A percentile compares a stretch with the other conserved stretches of the same genome.
These are phyloP conservation scores for Coniochaeta pulveracea DNA, from an alignment of 2,329 filamentous ascomycete species.

Conservation along the genomic window DNA sequence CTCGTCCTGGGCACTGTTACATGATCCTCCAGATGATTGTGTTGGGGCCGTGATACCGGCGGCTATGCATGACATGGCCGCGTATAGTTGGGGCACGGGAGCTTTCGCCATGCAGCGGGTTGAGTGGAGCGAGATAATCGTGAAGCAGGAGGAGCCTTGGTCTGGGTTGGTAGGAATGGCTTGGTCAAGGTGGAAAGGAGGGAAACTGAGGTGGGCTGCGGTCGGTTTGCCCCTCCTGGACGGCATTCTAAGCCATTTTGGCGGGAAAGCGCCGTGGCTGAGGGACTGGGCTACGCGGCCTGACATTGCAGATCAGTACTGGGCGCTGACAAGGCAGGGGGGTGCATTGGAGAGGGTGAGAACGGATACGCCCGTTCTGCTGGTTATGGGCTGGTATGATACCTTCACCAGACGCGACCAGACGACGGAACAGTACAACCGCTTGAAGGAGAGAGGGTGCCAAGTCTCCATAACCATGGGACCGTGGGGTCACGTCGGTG, in stretches of 20 bases:
- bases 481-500: slow-evolving; percentile 2
- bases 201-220: not conserved
- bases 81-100: slow-evolving; percentile 9
- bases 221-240: slow-evolving; percentile 1
- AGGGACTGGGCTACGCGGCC: not conserved
- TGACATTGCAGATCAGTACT: slow-evolving; percentile 1
- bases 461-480: slow-evolving; percentile 1
- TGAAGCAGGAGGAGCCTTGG: not conserved
- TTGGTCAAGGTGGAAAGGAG: not conserved
- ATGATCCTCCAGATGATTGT: slow-evolving; percentile 9
- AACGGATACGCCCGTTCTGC: slow-evolving; percentile 1
- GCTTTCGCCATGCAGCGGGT: slow-evolving; percentile 7
- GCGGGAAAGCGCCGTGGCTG: not conserved
- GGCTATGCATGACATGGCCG: slow-evolving; percentile 7
- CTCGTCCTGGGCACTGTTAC: slow-evolving; percentile 11
- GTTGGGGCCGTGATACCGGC: slow-evolving; percentile 6
- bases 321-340: not conserved
- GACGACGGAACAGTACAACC: slow-evolving; percentile 2
- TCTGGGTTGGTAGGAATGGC: not conserved
- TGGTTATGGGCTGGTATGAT: slow-evolving; percentile 5
- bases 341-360: not conserved
- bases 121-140: slow-evolving; percentile 1
- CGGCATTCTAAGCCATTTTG: not conserved
- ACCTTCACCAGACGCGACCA: not conserved
- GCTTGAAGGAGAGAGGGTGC: not conserved